Evolutionary conservation across 306 rosid species (phyloP).

Genomic region (Delonix regia): DNA sequence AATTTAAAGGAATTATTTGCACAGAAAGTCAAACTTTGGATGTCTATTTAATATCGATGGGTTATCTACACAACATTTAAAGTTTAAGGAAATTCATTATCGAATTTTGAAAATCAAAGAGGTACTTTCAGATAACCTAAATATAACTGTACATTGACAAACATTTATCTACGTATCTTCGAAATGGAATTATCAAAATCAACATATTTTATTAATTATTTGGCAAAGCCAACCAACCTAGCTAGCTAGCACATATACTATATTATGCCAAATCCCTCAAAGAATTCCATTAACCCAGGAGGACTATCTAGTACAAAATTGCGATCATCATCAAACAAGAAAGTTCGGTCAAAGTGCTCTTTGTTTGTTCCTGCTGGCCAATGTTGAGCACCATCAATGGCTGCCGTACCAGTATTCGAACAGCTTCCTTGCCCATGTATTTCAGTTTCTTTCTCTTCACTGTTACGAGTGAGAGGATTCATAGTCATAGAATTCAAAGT

Average conservation of each 20-base stretch:
- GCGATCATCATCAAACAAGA: neutral
- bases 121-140: too few relatives aligned
- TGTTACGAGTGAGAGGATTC: neutral
- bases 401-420: too few relatives aligned
- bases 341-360: neutral
- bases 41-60: too few relatives aligned
- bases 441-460: neutral
- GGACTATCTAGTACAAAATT: slow-evolving; percentile 13
- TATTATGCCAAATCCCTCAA: neutral
- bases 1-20: too few relatives aligned
- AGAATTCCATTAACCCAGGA: slow-evolving; percentile 4
- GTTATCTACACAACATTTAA: too few relatives aligned
- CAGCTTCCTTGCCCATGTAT: neutral
- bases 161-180: too few relatives aligned
- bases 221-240: neutral
- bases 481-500: neutral
- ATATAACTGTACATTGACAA: too few relatives aligned
- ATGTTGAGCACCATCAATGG: neutral
- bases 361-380: neutral
- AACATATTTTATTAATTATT: neutral
- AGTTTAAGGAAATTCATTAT: too few relatives aligned
- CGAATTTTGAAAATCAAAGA: too few relatives aligned
- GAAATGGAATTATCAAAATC: neutral
- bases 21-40: too few relatives aligned
- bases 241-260: neutral